Conservation (phyloP, 345 rosid species). For the Raphanus sativus region DNA sequence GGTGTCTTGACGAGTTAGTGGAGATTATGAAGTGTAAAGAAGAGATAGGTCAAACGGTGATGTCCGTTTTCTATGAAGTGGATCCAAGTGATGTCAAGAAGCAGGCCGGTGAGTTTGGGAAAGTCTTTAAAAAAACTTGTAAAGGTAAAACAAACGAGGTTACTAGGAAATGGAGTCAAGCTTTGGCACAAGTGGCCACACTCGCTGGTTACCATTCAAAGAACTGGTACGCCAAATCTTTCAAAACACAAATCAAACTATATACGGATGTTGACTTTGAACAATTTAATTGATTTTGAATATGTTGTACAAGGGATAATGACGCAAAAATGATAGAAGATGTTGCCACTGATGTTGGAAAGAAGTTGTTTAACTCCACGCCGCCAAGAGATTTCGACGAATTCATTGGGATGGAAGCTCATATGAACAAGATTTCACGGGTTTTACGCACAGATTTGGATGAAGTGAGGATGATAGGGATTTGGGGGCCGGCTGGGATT, state of each 20-base stretch:
- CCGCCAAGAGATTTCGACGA: not conserved
- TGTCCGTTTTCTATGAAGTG: not conserved
- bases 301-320: not conserved
- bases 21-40: not conserved
- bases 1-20: not conserved
- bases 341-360: not conserved
- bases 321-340: not conserved
- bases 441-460: not conserved
- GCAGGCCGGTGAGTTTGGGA: not conserved
- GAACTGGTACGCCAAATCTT: not conserved
- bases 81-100: not conserved
- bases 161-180: not conserved
- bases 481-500: not conserved
- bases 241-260: not conserved
- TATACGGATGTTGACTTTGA: no score
- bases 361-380: not conserved
- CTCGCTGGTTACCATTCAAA: not conserved
- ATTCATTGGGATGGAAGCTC: not conserved
- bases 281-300: not conserved
- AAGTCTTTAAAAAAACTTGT: not conserved
- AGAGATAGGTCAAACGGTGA: not conserved
- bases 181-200: not conserved
- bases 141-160: not conserved
- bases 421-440: not conserved
- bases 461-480: not conserved